Evolutionary conservation across 2,329 filamentous ascomycete genomes (phyloP), one percentile per base, ranked within the genome.

Genomic region (Emmonsiellopsis sp.): DNA sequence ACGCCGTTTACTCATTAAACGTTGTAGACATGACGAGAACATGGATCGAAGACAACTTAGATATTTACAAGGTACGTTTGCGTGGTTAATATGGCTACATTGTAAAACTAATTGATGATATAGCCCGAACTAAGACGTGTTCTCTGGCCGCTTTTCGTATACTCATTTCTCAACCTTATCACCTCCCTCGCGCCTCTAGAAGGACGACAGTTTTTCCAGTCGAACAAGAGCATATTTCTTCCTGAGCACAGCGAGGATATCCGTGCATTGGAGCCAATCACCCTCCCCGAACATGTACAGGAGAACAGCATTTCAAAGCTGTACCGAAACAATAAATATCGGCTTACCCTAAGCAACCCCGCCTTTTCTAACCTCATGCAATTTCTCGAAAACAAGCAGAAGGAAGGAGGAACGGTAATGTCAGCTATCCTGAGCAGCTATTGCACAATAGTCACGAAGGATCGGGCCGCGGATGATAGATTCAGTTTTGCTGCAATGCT

Each of bases 91-190:
- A 8, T 13, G 31, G n/a, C 34, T 27, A 27, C 14, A 17, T 34
- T 33, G 37, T 33, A 3, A 48, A 21, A 7, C 9, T 17, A 33
- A 34, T 46, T 53, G 40, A 52, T 52, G 47, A 52, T 63, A 10
- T 57, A 91, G 83, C 89, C 92, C 44, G 93, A 98, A 72, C 77
- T 98, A 2, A 80, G 83, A 55, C 90, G 94, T 60, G 76, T 97
- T 3, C 74, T 95, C 13, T 98, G 93, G 90, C 93, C 93, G 0
- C 74, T 94, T 0, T 97, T 96, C 64, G 87, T 97, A 49, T 95
- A 98, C 70, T 93, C 88, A 0, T 96, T 87, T 65, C 76, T 98
- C 31, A 84, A 88, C 54, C 80, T 97, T 53, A 80, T 94, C 32
- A 77, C 77, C 36, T 82, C 88, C 55, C 83, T 83, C 58, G 90